These are phyloP conservation scores for Prosopis cineraria DNA, from an alignment of 306 rosid species.

Conservation along the genomic window DNA sequence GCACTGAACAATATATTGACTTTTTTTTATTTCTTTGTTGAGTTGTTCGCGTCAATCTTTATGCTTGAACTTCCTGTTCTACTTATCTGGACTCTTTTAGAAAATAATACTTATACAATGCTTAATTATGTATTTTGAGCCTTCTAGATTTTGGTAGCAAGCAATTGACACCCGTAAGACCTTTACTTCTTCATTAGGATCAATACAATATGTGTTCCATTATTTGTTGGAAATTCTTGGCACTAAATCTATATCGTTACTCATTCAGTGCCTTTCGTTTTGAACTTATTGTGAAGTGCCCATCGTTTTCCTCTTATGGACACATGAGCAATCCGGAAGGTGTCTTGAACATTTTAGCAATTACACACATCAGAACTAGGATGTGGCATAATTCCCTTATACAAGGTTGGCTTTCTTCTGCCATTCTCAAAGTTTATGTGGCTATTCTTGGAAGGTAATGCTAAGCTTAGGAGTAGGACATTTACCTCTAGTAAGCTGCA, in stretches of 20 bases:
- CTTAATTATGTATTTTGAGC: neutral
- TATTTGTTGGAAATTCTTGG: neutral
- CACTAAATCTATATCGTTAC: neutral
- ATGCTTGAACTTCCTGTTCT: neutral
- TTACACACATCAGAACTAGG: neutral
- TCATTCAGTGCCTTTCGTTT: neutral
- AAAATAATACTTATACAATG: neutral
- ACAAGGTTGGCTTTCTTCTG: neutral
- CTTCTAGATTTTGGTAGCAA: neutral
- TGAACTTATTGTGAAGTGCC: neutral
- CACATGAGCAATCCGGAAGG: neutral
- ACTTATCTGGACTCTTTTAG: neutral
- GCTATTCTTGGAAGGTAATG: neutral
- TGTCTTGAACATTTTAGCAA: neutral
- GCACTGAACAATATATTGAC: slow-evolving; percentile 23
- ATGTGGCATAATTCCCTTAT: neutral
- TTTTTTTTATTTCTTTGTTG: slow-evolving; percentile 1
- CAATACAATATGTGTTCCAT: neutral
- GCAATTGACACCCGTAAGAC: neutral
- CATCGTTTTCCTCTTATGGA: neutral
- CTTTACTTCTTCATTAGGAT: neutral
- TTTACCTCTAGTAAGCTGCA: neutral
- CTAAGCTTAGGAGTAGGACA: neutral
- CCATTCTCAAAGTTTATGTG: neutral
- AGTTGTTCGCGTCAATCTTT: neutral